phyloP scores from a whole-genome alignment of 345 rosid species.

The Melaleuca alternifolia region DNA sequence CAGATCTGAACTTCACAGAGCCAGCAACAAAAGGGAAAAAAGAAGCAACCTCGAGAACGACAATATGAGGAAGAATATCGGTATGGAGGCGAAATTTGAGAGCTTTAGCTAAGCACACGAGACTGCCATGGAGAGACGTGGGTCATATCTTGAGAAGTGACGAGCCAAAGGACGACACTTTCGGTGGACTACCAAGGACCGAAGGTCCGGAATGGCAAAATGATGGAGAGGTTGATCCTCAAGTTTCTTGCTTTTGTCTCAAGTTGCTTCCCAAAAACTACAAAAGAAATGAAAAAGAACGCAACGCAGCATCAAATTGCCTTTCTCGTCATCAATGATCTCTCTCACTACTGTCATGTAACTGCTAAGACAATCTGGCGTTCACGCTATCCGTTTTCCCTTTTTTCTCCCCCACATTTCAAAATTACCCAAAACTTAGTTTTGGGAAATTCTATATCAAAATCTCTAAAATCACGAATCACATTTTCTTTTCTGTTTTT shows the following conservation, averaged over 20 bases:
- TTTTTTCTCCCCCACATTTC: background rate
- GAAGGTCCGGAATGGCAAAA: background rate
- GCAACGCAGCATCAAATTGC: background rate
- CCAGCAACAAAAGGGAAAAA: background rate
- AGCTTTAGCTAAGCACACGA: background rate
- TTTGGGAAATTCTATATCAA: background rate
- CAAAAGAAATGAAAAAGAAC: background rate
- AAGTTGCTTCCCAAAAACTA: background rate
- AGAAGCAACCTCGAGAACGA: background rate
- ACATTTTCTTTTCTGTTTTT: background rate
- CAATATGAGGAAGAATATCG: background rate
- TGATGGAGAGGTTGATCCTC: background rate
- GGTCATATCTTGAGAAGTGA: background rate
- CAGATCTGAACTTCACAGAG: background rate
- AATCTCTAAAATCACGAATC: background rate
- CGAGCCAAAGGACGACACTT: background rate
- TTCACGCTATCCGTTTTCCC: background rate
- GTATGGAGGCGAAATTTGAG: background rate
- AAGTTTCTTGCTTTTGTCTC: background rate
- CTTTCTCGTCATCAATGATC: background rate
- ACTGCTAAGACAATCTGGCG: background rate
- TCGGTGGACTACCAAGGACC: background rate
- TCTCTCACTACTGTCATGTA: background rate
- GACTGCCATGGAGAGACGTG: background rate
- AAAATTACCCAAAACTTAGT: background rate